Evolutionary conservation across 2,329 filamentous ascomycete genomes (phyloP).

Genomic region (Aspergillus sp.): DNA sequence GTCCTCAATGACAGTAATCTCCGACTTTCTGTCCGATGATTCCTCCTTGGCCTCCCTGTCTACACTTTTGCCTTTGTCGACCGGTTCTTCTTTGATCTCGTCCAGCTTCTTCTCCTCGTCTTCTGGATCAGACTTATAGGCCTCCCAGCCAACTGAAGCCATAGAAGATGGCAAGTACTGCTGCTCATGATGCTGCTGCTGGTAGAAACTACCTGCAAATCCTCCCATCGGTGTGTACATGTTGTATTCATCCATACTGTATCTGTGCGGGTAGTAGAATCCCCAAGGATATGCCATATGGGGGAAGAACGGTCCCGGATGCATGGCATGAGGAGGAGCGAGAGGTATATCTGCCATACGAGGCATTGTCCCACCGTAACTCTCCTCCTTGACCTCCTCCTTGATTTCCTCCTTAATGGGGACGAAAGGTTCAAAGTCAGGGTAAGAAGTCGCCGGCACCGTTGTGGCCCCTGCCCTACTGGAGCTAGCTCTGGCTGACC

Average conservation of each 20-base stretch:
- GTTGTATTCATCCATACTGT: no score
- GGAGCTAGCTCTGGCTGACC: conserved; percentile 20
- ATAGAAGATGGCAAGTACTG: no score
- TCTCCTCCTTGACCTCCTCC: conserved; percentile 26
- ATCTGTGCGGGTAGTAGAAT: conserved; percentile 6
- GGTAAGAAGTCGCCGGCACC: conserved; percentile 1
- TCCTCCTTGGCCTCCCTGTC: no score
- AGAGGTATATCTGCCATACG: conserved; percentile 18
- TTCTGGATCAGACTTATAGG: conserved; percentile 28
- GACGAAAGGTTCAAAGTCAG: not conserved
- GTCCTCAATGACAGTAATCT: no score
- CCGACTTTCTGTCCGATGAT: no score
- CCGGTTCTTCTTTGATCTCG: not conserved
- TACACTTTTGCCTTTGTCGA: no score
- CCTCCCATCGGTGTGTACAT: no score
- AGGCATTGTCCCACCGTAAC: conserved; percentile 12
- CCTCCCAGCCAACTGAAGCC: conserved; percentile 19
- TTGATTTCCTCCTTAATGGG: no score
- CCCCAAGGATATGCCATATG: not conserved
- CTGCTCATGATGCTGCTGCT: no score
- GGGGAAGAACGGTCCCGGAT: not conserved
- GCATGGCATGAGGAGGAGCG: conserved; percentile 10
- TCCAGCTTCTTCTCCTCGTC: conserved; percentile 21
- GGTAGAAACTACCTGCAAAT: no score
- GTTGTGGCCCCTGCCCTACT: conserved; percentile 19